Evolutionary conservation across 1,284 basidiomycete genomes (phyloP).

Genomic region (Ustilago cynodontis): DNA sequence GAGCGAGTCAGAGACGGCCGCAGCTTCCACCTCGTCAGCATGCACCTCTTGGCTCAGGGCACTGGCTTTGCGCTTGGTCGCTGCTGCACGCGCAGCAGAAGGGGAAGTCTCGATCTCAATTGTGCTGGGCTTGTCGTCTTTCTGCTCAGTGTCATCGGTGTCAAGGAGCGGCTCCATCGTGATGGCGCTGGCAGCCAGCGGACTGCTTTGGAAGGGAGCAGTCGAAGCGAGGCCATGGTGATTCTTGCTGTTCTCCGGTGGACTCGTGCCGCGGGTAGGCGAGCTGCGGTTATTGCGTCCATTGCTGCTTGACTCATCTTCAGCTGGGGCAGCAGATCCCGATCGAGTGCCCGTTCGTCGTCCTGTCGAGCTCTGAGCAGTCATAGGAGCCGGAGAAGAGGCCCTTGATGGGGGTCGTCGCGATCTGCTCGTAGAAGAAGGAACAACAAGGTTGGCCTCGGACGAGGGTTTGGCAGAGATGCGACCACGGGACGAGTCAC

Average conservation of each 20-base stretch:
- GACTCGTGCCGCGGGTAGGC: constrained; percentile 40
- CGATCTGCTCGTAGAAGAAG: constrained; percentile 42
- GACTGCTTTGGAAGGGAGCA: constrained; percentile 52
- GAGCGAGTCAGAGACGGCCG: constrained; percentile 2
- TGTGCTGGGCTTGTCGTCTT: neutral
- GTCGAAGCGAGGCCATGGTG: constrained; percentile 43
- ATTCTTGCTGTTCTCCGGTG: constrained; percentile 42
- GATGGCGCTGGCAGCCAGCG: constrained; percentile 49
- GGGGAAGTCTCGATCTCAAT: constrained; percentile 15
- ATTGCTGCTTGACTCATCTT: constrained; percentile 23
- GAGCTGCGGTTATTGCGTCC: constrained; percentile 14
- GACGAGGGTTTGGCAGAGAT: constrained; percentile 32
- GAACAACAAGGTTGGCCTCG: constrained; percentile 29
- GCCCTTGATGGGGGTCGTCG: constrained; percentile 49
- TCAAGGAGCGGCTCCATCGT: constrained; percentile 53
- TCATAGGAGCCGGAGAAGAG: constrained; percentile 40
- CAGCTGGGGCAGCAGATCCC: constrained; percentile 27
- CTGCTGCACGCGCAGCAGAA: constrained; percentile 1
- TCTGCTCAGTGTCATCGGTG: constrained; percentile 32
- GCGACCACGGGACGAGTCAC: constrained; percentile 40
- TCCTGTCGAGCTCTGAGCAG: constrained; percentile 15
- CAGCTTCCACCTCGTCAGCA: constrained; percentile 13
- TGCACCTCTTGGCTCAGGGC: constrained; percentile 46
- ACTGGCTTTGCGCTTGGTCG: constrained; percentile 50
- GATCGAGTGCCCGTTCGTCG: constrained; percentile 33